phyloP scores from a whole-genome alignment of 2,329 filamentous ascomycete genomes.

The Hypoxylon sp. region DNA sequence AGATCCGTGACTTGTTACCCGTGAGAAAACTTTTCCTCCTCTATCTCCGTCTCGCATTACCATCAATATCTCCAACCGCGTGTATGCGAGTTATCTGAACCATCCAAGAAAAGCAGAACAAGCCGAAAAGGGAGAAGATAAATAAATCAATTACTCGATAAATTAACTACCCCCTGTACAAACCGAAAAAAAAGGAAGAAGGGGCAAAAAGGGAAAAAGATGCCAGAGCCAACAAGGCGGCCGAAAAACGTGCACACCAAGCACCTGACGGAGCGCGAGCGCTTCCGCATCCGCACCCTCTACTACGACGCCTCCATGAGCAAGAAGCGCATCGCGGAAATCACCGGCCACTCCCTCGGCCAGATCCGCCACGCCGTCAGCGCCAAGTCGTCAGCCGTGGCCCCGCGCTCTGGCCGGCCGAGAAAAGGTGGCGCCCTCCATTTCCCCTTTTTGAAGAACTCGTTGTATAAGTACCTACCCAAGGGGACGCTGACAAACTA shows the following conservation, averaged over 20 bases:
- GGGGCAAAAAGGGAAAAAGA: conserved; percentile 11
- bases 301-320: conserved; percentile 48
- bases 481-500: neutral
- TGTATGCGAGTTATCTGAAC: neutral
- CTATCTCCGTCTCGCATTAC: neutral
- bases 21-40: conserved; percentile 45
- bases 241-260: conserved; percentile 49
- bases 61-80: neutral
- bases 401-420: conserved; percentile 45
- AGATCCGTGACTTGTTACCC: conserved; percentile 21
- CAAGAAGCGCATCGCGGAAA: conserved; percentile 45
- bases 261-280: conserved; percentile 48
- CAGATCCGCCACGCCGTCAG: conserved; percentile 49
- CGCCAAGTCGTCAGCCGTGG: conserved; percentile 42
- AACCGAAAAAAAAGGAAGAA: neutral
- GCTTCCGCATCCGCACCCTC: conserved; percentile 49
- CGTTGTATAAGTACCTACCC: too few species aligned
- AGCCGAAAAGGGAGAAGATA: too few species aligned
- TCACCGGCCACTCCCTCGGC: conserved; percentile 49
- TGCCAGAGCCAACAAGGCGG: conserved; percentile 22
- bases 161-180: neutral
- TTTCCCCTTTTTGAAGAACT: neutral
- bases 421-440: conserved; percentile 38
- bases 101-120: neutral
- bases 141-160: neutral